These are phyloP conservation scores for Stipa capillata DNA, from an alignment of 176 grass and related monocot genomes.

Conservation along the genomic window DNA sequence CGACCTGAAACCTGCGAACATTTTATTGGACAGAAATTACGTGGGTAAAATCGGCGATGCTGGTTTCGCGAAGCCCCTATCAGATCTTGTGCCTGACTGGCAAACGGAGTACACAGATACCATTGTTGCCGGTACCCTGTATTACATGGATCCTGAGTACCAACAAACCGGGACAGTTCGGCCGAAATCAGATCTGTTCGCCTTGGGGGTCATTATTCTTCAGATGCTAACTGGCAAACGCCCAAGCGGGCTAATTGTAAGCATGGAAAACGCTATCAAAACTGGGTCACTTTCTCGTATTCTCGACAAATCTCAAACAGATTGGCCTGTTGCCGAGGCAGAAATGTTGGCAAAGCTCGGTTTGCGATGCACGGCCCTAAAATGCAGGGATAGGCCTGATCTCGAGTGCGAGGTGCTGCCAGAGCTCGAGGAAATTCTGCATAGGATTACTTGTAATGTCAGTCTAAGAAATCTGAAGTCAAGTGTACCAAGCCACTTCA, in stretches of 20 bases:
- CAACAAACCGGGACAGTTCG: slow-evolving; percentile 80
- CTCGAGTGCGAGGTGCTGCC: slow-evolving; percentile 63
- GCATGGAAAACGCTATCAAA: slow-evolving; percentile 39
- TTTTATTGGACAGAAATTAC: slow-evolving; percentile 65
- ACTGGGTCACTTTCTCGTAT: slow-evolving; percentile 21
- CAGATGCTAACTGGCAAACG: slow-evolving; percentile 60
- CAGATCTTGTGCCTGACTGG: slow-evolving; percentile 63
- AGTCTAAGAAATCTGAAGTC: slow-evolving; percentile 15
- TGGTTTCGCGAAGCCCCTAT: slow-evolving; percentile 80
- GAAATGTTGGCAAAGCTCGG: slow-evolving; percentile 70
- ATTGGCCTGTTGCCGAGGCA: slow-evolving; percentile 54
- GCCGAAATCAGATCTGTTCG: slow-evolving; percentile 76
- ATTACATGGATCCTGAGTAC: slow-evolving; percentile 97
- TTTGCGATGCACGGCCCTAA: slow-evolving; percentile 48
- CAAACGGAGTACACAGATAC: slow-evolving; percentile 88
- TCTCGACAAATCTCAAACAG: slow-evolving; percentile 42
- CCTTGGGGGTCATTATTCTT: slow-evolving; percentile 57
- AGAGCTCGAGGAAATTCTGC: slow-evolving; percentile 52
- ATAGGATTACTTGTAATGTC: slow-evolving; percentile 22
- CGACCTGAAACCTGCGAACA: slow-evolving; percentile 84
- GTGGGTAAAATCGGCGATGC: slow-evolving; percentile 78
- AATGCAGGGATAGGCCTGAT: slow-evolving; percentile 80
- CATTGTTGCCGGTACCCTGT: slow-evolving; percentile 63
- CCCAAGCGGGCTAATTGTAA: slow-evolving; percentile 53
- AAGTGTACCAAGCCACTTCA: slow-evolving; percentile 51